Conservation (phyloP, 83 land plant species). For the Diphasiastrum complanatum region DNA sequence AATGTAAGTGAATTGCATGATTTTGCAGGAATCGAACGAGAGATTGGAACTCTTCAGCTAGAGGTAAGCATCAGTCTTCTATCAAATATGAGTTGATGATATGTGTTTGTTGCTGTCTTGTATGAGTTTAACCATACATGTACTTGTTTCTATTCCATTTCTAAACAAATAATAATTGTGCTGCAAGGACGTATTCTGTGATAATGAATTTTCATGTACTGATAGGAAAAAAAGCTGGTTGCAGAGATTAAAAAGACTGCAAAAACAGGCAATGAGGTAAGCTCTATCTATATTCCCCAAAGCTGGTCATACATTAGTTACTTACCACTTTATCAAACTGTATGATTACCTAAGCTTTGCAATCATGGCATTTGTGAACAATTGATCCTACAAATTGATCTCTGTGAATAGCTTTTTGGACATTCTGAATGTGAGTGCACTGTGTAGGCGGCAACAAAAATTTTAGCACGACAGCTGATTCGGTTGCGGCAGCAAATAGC, state of each 20-base stretch:
- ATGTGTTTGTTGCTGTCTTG: not conserved
- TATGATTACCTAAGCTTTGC: not conserved
- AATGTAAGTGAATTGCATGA: no score
- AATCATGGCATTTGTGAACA: not conserved
- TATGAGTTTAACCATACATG: no score
- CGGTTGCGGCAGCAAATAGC: conserved; percentile 91
- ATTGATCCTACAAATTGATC: not conserved
- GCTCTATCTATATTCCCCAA: conserved; percentile 15
- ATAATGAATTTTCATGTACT: no score
- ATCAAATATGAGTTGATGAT: not conserved
- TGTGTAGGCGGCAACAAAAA: conserved; percentile 85
- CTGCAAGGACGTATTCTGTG: not conserved
- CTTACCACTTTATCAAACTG: not conserved
- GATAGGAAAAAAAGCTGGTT: conserved; percentile 86
- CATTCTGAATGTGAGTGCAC: not conserved
- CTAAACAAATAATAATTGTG: not conserved
- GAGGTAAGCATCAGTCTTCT: conserved; percentile 42
- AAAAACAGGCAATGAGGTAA: conserved; percentile 86
- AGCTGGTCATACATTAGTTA: not conserved
- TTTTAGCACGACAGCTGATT: conserved; percentile 81
- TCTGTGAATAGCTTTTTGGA: not conserved
- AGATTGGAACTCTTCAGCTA: conserved; percentile 66
- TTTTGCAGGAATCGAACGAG: conserved; percentile 69
- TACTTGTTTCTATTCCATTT: not conserved
- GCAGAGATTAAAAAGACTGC: conserved; percentile 95